Base-by-base conservation (phyloP, 2,329 filamentous ascomycete genomes). In the Penicillium thymicola region DNA sequence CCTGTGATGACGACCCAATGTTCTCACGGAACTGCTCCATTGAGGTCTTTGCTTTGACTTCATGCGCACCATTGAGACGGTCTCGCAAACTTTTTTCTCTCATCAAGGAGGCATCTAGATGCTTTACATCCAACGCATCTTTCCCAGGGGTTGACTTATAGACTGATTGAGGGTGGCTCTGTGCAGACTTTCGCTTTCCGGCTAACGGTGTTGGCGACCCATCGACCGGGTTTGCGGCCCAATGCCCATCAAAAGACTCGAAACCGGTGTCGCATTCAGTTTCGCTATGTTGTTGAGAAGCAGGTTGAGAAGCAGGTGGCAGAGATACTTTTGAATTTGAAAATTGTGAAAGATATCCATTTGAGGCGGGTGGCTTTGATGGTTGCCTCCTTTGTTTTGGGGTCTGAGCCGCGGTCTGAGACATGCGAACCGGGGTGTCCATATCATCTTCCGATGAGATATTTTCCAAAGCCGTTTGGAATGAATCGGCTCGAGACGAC, bases 391-490 rank as follows among this genome's bases (percentile, higher is more conserved):
- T 59, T 40, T 55, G 63, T 51, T 59, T 65, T 14, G 54, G 51
- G 8, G 62, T 62, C 25, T 60, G 65, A 11, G 59, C 63, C 18
- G 59, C 38, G 8, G 64, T 62, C 43, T 57, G 64, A 21, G 60
- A 61, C 43, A 65, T 63, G 25, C 61, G 67, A 44, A 62, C 65
- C 13, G 65, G 66, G 8, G 62, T 71, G 30, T 72, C 68, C 30
- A 66, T 81, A 51, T 88, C 86, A 30, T 85, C 84, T 21, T 87
- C 88, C 1, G 83, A 84, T 18, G 80, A 80, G 1, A 82, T 81
- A 43, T 83, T 82, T 72, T 92, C 89, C 38, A 78, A 80, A 5
- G 89, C 89, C 2, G 89, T 92, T 62, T 78, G 85, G 67, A 90
- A 92, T 1, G 89, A 91, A 51, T 87, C 86, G 23, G 85, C 81